Evolutionary conservation across 305 asterid species (phyloP).

Genomic region (Rubia tinctorum): DNA sequence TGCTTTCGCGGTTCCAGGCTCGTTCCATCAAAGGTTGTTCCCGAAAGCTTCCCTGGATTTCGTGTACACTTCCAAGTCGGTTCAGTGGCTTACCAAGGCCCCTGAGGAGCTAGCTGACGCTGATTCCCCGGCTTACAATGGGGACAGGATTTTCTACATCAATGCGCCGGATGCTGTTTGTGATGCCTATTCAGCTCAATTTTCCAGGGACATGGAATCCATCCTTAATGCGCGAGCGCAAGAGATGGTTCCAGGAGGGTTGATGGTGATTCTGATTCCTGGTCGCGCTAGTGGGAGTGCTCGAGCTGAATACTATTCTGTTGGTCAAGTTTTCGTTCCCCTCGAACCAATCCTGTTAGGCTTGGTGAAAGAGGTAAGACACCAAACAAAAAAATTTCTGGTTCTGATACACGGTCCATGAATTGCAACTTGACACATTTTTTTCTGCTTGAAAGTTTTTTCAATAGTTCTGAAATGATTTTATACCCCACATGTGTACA

Average conservation of each 20-base stretch:
- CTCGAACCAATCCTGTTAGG: conserved; percentile 9
- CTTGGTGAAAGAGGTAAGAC: background rate
- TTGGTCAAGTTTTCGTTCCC: conserved; percentile 2
- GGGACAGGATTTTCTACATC: conserved; percentile 7
- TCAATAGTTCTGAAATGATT: too few relatives aligned
- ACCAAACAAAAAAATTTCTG: background rate
- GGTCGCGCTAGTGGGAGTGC: conserved; percentile 1
- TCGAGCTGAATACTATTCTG: conserved; percentile 5
- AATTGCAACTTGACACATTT: too few relatives aligned
- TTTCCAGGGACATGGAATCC: conserved; percentile 7
- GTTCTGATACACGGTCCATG: background rate
- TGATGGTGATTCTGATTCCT: conserved; percentile 15
- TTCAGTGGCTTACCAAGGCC: background rate
- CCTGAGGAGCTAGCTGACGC: conserved; percentile 4
- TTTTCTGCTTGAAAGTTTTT: too few relatives aligned
- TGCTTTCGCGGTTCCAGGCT: conserved; percentile 1
- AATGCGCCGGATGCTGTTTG: conserved; percentile 3
- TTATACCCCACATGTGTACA: too few relatives aligned
- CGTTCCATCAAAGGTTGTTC: conserved; percentile 6
- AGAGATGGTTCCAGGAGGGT: conserved; percentile 3
- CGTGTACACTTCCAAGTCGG: conserved; percentile 8
- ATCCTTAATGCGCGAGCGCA: conserved; percentile 5
- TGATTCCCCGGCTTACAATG: conserved; percentile 7
- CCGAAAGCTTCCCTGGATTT: conserved; percentile 3
- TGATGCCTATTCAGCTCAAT: conserved; percentile 10